phyloP scores from a whole-genome alignment of 2,329 filamentous ascomycete genomes.

The Fusarium duplospermum region DNA sequence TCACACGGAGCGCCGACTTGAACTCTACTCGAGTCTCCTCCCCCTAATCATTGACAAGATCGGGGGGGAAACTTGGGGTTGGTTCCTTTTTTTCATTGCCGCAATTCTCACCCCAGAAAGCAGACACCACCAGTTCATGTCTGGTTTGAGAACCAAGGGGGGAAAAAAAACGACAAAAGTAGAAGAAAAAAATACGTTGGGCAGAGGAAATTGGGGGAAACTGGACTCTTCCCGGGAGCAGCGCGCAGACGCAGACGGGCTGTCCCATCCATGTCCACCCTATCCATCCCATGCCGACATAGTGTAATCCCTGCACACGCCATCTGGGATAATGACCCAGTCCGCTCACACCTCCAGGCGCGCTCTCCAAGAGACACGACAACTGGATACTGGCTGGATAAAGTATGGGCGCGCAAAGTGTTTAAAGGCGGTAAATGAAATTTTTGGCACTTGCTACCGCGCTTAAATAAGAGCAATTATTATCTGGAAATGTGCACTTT shows the following conservation, averaged over 20 bases:
- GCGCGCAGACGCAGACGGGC: conserved; percentile 1
- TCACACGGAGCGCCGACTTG: conserved; percentile 15
- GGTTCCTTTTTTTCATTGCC: background rate
- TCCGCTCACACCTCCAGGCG: conserved; percentile 34
- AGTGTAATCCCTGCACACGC: conserved; percentile 20
- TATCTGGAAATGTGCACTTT: background rate
- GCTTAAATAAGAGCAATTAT: background rate
- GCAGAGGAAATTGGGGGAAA: conserved; percentile 1
- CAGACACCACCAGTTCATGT: background rate
- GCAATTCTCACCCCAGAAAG: background rate
- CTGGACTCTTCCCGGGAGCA: conserved; percentile 7
- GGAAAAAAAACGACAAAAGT: background rate
- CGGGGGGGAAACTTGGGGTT: background rate
- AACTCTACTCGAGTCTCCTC: background rate
- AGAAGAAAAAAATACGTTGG: background rate
- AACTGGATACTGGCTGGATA: background rate
- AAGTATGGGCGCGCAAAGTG: background rate
- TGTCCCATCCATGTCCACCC: conserved; percentile 13
- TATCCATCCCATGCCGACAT: conserved; percentile 7
- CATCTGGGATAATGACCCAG: conserved; percentile 23
- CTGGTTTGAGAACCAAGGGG: background rate
- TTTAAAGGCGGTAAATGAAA: background rate
- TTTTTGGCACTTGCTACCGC: background rate
- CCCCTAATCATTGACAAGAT: background rate
- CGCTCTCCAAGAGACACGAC: background rate